phyloP scores from a whole-genome alignment of 2,329 filamentous ascomycete genomes.

The Verticillium isaacii region DNA sequence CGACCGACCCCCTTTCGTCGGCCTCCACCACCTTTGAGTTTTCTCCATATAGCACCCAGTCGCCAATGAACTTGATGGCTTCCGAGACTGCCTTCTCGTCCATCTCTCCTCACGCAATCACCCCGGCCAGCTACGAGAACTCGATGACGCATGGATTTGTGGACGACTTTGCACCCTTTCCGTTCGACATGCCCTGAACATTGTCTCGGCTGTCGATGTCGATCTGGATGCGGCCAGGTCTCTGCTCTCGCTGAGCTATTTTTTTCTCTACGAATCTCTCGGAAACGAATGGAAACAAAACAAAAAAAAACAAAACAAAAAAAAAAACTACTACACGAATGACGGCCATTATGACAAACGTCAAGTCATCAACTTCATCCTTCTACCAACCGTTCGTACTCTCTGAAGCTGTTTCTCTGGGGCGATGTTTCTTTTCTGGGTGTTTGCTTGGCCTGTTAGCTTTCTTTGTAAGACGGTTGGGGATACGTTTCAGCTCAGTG shows the following conservation, averaged over 20 bases:
- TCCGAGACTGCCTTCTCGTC: conserved; percentile 11
- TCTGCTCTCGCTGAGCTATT: too few relatives aligned
- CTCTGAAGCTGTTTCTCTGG: neutral
- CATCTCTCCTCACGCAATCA: conserved; percentile 9
- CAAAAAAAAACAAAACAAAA: neutral
- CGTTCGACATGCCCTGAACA: conserved; percentile 1
- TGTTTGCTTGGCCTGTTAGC: neutral
- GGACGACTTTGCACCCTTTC: conserved; percentile 6
- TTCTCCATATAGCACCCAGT: conserved; percentile 7
- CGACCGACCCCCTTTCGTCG: conserved; percentile 3
- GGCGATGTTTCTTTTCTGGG: neutral
- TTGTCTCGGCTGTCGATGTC: neutral
- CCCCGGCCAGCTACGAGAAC: conserved; percentile 9
- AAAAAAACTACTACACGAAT: neutral
- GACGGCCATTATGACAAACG: neutral
- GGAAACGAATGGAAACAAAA: neutral
- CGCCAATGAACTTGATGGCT: conserved; percentile 9
- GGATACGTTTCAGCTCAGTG: conserved; percentile 3
- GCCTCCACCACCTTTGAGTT: conserved; percentile 8
- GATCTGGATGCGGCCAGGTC: too few relatives aligned
- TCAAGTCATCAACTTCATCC: neutral
- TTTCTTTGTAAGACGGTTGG: neutral
- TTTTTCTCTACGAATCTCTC: too few relatives aligned
- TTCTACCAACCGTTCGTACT: neutral
- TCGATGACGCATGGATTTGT: conserved; percentile 3